Evolutionary conservation across 805 yeast genomes (phyloP), one percentile per base, ranked within the genome.

Genomic region (Suhomyces prunicola): DNA sequence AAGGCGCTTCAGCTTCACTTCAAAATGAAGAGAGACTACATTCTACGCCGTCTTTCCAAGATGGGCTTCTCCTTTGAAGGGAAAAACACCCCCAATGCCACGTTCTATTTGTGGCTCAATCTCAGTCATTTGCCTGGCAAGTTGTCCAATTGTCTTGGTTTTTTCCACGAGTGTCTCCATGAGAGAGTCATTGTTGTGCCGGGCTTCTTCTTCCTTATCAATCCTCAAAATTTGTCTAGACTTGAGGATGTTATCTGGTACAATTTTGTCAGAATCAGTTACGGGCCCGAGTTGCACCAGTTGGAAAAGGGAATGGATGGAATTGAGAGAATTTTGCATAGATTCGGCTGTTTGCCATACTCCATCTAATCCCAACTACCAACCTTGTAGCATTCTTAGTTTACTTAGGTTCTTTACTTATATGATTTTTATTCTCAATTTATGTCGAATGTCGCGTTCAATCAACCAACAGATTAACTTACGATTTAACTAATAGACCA

Each of bases 101-200:
- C 87, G 2, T 82, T 82, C 60, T 82, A 82, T 61, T 68, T 82
- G 40, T 82, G 87, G 87, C 74, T 82, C 50, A 83, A 82, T 57
- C 70, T 82, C 42, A 69, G 77, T 17, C 83, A 78, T 56, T 72
- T 82, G 42, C 86, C 86, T 0, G 80, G 81, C 1, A 82, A 82
- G 63, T 67, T 82, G 49, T 71, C 80, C 46, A 82, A 82, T 60
- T 80, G 85, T 60, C 71, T 82, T 42, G 86, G 87, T 0, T 82
- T 82, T 59, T 82, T 82, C 76, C 87, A 82, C 61, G 87, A 82
- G 64, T 81, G 84, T 54, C 68, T 82, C 44, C 85, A 81, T 59
- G 85, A 82, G 58, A 77, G 77, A 58, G 84, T 81, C 10, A 82
- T 82, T 60, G 78, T 80, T 31, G 87, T 82, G 17, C 87, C 87